Conservation (phyloP, 495 filamentous ascomycete genomes). For the Aspergillus leporis region DNA sequence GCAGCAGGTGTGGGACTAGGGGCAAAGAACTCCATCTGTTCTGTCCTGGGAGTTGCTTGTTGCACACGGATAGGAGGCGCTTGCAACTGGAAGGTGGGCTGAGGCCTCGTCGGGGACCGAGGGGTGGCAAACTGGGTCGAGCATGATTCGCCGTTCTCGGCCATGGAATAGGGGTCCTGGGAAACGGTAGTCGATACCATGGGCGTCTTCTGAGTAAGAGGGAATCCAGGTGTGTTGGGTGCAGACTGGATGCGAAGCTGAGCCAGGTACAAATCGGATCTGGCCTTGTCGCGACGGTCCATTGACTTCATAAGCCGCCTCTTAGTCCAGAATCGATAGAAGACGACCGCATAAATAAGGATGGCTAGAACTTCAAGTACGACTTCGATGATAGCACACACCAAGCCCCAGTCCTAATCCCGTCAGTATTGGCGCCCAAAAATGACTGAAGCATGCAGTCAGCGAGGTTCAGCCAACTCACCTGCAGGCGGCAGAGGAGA, state of each 20-base stretch:
- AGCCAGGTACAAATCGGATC: constrained; percentile 92
- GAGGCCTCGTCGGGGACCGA: constrained; percentile 46
- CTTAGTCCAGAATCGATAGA: constrained; percentile 96
- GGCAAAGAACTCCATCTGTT: constrained; percentile 57
- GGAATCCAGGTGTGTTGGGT: constrained; percentile 89
- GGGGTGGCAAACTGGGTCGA: constrained; percentile 50
- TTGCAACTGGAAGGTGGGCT: constrained; percentile 76
- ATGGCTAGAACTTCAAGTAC: constrained; percentile 91
- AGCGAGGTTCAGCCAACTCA: constrained; percentile 38
- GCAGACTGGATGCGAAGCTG: constrained; percentile 90
- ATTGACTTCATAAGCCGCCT: constrained; percentile 91
- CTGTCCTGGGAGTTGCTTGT: constrained; percentile 67
- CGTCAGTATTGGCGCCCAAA: constrained; percentile 2
- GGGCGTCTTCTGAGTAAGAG: constrained; percentile 53
- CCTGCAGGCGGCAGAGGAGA: constrained; percentile 93
- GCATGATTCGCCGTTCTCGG: constrained; percentile 55
- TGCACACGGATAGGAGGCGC: constrained; percentile 77
- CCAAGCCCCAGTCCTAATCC: constrained; percentile 83
- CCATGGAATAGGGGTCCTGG: constrained; percentile 51
- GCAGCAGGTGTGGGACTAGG: constrained; percentile 28
- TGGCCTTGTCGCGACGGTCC: constrained; percentile 90
- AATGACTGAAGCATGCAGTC: neutral
- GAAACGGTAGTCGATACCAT: constrained; percentile 32
- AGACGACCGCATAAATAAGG: constrained; percentile 86
- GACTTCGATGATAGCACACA: constrained; percentile 97